A percentile compares a stretch with the other conserved stretches of the same genome.
Conservation (phyloP, 2,329 filamentous ascomycete species). For the Calcarisporium arbuscula region DNA sequence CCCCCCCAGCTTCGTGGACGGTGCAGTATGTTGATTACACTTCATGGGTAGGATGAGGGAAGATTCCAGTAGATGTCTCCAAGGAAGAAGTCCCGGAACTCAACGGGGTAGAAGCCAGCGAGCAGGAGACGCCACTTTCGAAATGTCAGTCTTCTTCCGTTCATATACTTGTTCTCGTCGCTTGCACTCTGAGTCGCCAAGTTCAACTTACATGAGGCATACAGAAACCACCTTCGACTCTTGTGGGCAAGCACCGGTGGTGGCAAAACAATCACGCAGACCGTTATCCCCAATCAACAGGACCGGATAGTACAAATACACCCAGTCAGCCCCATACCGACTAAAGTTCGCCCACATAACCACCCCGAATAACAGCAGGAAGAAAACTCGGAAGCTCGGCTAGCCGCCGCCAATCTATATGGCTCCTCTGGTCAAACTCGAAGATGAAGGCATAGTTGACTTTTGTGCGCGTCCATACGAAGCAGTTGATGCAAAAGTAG, state of each 20-base stretch:
- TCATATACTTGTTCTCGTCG: not conserved
- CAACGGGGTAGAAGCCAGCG: slow-evolving; percentile 84
- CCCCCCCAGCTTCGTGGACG: not conserved
- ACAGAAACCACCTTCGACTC: slow-evolving; percentile 78
- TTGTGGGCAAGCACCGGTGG: slow-evolving; percentile 66
- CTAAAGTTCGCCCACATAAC: slow-evolving; percentile 88
- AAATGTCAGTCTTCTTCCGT: slow-evolving; percentile 8
- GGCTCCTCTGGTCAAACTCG: slow-evolving; percentile 83
- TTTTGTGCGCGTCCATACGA: slow-evolving; percentile 74
- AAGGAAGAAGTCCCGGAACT: slow-evolving; percentile 95
- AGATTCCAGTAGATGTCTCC: slow-evolving; percentile 99
- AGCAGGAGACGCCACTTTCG: slow-evolving; percentile 73
- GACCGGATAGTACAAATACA: slow-evolving; percentile 85
- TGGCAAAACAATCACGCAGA: slow-evolving; percentile 68
- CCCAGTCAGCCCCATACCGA: slow-evolving; percentile 52
- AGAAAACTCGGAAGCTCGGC: slow-evolving; percentile 81
- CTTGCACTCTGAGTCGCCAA: not conserved
- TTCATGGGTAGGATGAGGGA: too few species aligned
- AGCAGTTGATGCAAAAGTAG: slow-evolving; percentile 81
- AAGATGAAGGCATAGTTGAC: slow-evolving; percentile 98
- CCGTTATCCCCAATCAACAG: slow-evolving; percentile 65
- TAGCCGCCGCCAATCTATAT: slow-evolving; percentile 84
- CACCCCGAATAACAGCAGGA: slow-evolving; percentile 70
- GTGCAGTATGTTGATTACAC: too few species aligned
- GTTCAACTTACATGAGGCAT: slow-evolving; percentile 69